These are phyloP conservation scores for Dictyostelium firmibasis DNA, from an alignment of 78 protist genomes.

Conservation along the genomic window DNA sequence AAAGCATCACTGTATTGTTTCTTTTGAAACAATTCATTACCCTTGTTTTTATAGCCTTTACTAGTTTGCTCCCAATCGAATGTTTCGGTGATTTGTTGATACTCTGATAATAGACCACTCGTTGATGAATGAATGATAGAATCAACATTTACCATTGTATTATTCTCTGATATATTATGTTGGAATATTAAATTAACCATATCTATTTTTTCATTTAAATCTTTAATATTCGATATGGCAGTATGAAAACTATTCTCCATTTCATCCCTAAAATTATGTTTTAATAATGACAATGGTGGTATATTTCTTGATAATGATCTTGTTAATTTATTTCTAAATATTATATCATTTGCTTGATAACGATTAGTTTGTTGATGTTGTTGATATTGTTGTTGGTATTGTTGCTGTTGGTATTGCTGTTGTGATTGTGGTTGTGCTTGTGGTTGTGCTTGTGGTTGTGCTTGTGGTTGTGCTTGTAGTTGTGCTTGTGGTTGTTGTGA, in stretches of 20 bases:
- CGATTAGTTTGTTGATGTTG: not conserved
- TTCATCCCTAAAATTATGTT: not conserved
- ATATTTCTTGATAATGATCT: conserved; percentile 14
- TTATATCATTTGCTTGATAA: not conserved
- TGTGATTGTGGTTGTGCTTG: not conserved
- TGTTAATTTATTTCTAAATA: conserved; percentile 19
- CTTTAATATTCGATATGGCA: not conserved
- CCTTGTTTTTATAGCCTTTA: conserved; percentile 23
- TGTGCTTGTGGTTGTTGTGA: not conserved
- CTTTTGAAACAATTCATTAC: conserved; percentile 75
- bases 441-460: not conserved
- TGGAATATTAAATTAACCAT: not conserved
- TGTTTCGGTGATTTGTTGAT: not conserved
- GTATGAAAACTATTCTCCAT: conserved; percentile 1
- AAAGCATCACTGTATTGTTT: conserved; percentile 48
- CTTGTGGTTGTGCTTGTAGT: not conserved
- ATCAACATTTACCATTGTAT: not conserved
- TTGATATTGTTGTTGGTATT: no score
- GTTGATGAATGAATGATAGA: not conserved
- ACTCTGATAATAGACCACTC: not conserved
- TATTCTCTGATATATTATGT: not conserved
- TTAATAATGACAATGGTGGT: not conserved
- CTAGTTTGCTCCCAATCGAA: not conserved
- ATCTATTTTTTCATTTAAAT: not conserved
- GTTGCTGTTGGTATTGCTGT: not conserved